Conservation (phyloP, 2,329 filamentous ascomycete genomes). For the Ceratocystiopsis sp. region DNA sequence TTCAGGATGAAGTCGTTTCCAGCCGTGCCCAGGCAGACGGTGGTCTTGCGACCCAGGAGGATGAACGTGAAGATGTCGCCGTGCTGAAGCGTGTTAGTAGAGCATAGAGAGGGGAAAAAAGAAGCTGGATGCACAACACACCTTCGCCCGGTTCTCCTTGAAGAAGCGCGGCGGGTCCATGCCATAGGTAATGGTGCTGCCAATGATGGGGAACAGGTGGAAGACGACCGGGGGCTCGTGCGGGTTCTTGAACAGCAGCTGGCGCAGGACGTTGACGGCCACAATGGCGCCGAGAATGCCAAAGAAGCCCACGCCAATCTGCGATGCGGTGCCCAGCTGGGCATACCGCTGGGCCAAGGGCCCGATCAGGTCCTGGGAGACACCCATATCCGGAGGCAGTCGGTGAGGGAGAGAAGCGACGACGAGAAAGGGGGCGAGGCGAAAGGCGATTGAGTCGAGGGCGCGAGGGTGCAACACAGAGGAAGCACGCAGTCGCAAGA, state of each 20-base stretch:
- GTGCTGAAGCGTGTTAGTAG: conserved; percentile 17
- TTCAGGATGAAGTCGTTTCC: conserved; percentile 42
- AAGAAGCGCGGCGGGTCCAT: conserved; percentile 91
- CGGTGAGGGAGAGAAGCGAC: not conserved
- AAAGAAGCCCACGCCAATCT: conserved; percentile 27
- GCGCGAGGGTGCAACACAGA: not conserved
- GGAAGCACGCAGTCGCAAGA: too few species aligned
- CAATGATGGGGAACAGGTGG: conserved; percentile 67
- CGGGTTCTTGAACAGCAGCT: conserved; percentile 66
- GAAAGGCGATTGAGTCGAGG: not conserved
- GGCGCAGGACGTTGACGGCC: conserved; percentile 60
- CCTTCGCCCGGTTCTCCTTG: conserved; percentile 50
- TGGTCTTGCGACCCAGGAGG: conserved; percentile 32
- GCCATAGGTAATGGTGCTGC: conserved; percentile 84
- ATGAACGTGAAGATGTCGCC: conserved; percentile 38
- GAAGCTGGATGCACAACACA: conserved; percentile 25
- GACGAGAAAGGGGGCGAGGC: not conserved
- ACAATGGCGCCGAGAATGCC: conserved; percentile 38
- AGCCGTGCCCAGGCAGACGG: conserved; percentile 29
- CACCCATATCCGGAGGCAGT: conserved; percentile 26
- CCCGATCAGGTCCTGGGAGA: conserved; percentile 34
- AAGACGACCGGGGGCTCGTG: conserved; percentile 71
- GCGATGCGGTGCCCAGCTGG: conserved; percentile 27
- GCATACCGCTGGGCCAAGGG: conserved; percentile 33
- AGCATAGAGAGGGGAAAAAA: not conserved